Evolutionary conservation across 306 rosid species (phyloP).

Genomic region (Lagenaria siceraria): DNA sequence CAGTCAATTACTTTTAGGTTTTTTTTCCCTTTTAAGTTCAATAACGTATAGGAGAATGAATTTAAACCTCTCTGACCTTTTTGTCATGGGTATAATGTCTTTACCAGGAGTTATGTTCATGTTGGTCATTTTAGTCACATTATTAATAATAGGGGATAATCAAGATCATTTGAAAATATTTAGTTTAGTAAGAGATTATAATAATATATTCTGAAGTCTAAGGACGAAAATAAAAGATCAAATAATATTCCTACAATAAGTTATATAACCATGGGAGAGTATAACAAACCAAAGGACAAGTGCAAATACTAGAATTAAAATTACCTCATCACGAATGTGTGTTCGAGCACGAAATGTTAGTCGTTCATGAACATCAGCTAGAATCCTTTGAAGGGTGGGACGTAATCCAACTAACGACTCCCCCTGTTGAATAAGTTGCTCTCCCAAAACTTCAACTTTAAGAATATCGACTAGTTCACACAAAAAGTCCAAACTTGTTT

Average conservation of each 20-base stretch:
- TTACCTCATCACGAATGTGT: constrained; percentile 86
- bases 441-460: constrained; percentile 85
- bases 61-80: too few relatives aligned
- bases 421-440: constrained; percentile 55
- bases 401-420: constrained; percentile 80
- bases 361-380: constrained; percentile 95
- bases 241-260: neutral
- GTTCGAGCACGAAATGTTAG: constrained; percentile 95
- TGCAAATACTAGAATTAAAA: constrained; percentile 5
- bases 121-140: too few relatives aligned
- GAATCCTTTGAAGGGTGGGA: constrained; percentile 87
- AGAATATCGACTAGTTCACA: constrained; percentile 96
- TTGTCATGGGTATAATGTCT: too few relatives aligned
- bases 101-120: too few relatives aligned
- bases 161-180: neutral
- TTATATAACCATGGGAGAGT: neutral
- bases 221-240: neutral
- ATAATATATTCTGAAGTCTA: neutral
- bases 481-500: constrained; percentile 80
- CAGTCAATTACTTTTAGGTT: too few relatives aligned
- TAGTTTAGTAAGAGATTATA: neutral
- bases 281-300: neutral
- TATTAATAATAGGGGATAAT: too few relatives aligned
- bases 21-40: too few relatives aligned
- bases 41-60: too few relatives aligned